phyloP scores from a whole-genome alignment of 495 filamentous ascomycete species.

The Letharia columbiana region DNA sequence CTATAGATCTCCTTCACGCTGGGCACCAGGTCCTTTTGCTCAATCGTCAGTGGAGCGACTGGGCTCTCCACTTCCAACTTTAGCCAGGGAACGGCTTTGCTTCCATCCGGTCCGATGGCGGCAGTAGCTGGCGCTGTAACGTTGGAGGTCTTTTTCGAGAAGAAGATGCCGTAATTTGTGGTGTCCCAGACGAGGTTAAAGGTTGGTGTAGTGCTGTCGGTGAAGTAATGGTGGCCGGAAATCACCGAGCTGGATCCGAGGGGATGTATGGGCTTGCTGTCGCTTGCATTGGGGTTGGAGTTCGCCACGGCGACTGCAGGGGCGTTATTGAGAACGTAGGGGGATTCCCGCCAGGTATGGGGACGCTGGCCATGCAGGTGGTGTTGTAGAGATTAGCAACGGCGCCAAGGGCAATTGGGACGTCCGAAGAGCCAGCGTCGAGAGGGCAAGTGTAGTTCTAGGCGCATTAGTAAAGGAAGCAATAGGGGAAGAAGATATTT shows the following conservation, averaged over 20 bases:
- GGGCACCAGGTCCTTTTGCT: constrained; percentile 30
- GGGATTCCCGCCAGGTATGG: constrained; percentile 32
- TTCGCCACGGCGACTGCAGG: constrained; percentile 33
- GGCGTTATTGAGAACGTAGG: constrained; percentile 28
- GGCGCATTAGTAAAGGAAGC: constrained; percentile 2
- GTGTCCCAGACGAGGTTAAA: constrained; percentile 64
- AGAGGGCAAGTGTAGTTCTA: constrained; percentile 86
- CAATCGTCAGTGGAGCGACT: constrained; percentile 35
- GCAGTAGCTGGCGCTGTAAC: constrained; percentile 51
- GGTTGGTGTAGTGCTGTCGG: constrained; percentile 55
- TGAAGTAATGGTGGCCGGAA: constrained; percentile 75
- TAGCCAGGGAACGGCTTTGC: constrained; percentile 68
- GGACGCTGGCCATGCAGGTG: constrained; percentile 61
- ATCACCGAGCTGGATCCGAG: constrained; percentile 49
- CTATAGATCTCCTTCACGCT: constrained; percentile 69
- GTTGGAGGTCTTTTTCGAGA: constrained; percentile 48
- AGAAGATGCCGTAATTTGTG: constrained; percentile 47
- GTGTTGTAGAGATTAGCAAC: constrained; percentile 81
- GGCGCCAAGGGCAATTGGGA: constrained; percentile 62
- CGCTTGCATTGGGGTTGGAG: not conserved
- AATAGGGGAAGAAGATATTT: not conserved
- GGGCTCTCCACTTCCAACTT: constrained; percentile 34
- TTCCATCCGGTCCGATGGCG: constrained; percentile 41
- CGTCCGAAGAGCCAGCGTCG: constrained; percentile 41
- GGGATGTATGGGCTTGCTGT: constrained; percentile 23